Conservation (phyloP, 768 basidiomycete genomes). For the Rhizopogon sp. region DNA sequence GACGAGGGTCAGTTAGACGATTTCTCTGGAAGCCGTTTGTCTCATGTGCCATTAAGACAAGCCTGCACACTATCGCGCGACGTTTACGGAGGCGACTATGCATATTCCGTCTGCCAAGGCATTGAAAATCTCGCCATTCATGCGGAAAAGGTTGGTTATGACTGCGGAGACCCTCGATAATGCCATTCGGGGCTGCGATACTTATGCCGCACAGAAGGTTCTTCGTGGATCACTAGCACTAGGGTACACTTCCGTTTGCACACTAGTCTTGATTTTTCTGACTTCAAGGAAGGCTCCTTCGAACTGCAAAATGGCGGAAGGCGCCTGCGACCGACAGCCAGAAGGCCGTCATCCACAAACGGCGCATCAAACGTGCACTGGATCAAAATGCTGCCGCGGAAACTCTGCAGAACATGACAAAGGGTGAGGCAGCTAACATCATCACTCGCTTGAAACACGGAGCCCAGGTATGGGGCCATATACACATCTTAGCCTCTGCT, state of each 20-base stretch:
- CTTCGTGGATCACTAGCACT: constrained; percentile 41
- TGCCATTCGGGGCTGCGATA: constrained; percentile 67
- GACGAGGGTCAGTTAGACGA: constrained; percentile 27
- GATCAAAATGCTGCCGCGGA: constrained; percentile 14
- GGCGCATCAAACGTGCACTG: constrained; percentile 35
- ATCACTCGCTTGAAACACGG: constrained; percentile 77
- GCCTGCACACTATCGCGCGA: constrained; percentile 39
- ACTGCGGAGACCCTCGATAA: constrained; percentile 50
- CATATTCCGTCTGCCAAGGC: constrained; percentile 38
- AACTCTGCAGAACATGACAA: constrained; percentile 46
- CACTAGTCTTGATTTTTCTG: neutral
- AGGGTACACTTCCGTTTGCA: constrained; percentile 38
- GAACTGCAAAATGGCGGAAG: constrained; percentile 63
- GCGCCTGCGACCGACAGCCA: constrained; percentile 59
- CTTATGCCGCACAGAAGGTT: constrained; percentile 53
- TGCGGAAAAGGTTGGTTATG: constrained; percentile 47
- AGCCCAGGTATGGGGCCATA: constrained; percentile 46
- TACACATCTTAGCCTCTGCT: neutral
- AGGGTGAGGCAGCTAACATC: constrained; percentile 76
- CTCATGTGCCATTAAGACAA: neutral
- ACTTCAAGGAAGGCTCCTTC: constrained; percentile 41
- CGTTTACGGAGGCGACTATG: constrained; percentile 49
- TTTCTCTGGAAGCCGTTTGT: neutral
- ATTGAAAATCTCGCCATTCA: constrained; percentile 49
- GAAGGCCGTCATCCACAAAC: constrained; percentile 48